Evolutionary conservation across 2,329 filamentous ascomycete genomes (phyloP).

Genomic region (Pseudocercospora fijiensis): DNA sequence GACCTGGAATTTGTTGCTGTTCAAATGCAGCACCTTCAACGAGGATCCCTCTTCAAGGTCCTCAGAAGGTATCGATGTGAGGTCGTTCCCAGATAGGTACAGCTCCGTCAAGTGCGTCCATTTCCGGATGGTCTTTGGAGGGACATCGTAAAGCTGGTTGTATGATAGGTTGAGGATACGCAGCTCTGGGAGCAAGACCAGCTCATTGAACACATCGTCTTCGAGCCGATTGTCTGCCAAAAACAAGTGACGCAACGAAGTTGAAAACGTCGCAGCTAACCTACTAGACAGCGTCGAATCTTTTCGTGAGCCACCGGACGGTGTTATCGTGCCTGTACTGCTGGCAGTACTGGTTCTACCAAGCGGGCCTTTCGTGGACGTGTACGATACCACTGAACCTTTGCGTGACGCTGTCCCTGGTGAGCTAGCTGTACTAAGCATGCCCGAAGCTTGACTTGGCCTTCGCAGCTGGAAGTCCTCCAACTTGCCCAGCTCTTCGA

Average conservation of each 20-base stretch:
- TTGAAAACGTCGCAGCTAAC: conserved; percentile 81
- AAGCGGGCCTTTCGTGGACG: conserved; percentile 59
- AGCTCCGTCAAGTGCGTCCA: conserved; percentile 90
- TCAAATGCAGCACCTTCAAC: conserved; percentile 88
- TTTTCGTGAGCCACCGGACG: conserved; percentile 68
- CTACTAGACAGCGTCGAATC: conserved; percentile 83
- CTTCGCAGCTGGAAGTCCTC: conserved; percentile 66
- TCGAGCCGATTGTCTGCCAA: conserved; percentile 92
- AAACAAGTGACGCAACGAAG: conserved; percentile 78
- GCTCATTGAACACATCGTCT: conserved; percentile 91
- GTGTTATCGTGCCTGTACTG: conserved; percentile 51
- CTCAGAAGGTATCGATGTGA: conserved; percentile 87
- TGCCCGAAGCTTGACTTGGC: conserved; percentile 77
- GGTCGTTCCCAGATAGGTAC: conserved; percentile 91
- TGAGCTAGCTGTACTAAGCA: conserved; percentile 60
- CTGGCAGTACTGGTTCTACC: conserved; percentile 78
- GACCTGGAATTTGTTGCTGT: conserved; percentile 96
- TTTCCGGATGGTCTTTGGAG: conserved; percentile 78
- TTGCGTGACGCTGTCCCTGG: conserved; percentile 58
- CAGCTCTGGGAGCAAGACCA: conserved; percentile 77
- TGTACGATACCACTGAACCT: conserved; percentile 78
- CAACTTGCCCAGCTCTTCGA: conserved; percentile 71
- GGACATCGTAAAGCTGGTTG: conserved; percentile 90
- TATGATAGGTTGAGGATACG: conserved; percentile 91
- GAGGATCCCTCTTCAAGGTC: conserved; percentile 88